Evolutionary conservation across 2,329 filamentous ascomycete genomes (phyloP).

Genomic region (Nigrospora oryzae): DNA sequence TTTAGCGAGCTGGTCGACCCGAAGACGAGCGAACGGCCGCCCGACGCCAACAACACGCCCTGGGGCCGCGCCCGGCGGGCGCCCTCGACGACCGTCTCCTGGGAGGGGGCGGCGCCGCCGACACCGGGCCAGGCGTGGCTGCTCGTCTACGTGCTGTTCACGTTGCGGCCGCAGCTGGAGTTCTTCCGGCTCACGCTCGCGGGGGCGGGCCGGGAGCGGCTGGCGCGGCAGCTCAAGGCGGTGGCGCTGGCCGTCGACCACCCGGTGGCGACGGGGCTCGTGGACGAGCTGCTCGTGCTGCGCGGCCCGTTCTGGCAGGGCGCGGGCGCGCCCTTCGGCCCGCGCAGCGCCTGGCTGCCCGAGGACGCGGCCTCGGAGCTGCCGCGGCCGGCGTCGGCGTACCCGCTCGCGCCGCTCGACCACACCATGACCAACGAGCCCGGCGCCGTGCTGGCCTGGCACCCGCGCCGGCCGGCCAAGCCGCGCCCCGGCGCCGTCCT

Average conservation of each 20-base stretch:
- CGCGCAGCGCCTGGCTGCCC: slow-evolving; percentile 53
- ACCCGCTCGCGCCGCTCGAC: slow-evolving; percentile 39
- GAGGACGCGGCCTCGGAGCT: slow-evolving; percentile 25
- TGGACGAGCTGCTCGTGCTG: slow-evolving; percentile 30
- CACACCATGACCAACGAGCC: slow-evolving; percentile 33
- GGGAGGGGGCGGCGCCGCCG: slow-evolving; percentile 31
- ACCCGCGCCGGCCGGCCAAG: slow-evolving; percentile 65
- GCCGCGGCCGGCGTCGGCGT: slow-evolving; percentile 30
- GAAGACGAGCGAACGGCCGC: slow-evolving; percentile 39
- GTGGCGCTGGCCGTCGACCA: slow-evolving; percentile 42
- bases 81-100: slow-evolving; percentile 34
- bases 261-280: slow-evolving; percentile 23
- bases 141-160: slow-evolving; percentile 42
- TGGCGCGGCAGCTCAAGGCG: slow-evolving; percentile 29
- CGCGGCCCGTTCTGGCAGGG: slow-evolving; percentile 62
- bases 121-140: slow-evolving; percentile 45
- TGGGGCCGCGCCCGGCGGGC: slow-evolving; percentile 49
- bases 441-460: slow-evolving; percentile 34
- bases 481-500: slow-evolving; percentile 60
- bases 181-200: slow-evolving; percentile 36
- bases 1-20: slow-evolving; percentile 37
- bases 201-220: slow-evolving; percentile 25
- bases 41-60: slow-evolving; percentile 43
- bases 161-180: slow-evolving; percentile 38
- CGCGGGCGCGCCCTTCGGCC: slow-evolving; percentile 57